Conservation (phyloP, 2,329 filamentous ascomycete genomes). For the Leptoxyphium fumago region DNA sequence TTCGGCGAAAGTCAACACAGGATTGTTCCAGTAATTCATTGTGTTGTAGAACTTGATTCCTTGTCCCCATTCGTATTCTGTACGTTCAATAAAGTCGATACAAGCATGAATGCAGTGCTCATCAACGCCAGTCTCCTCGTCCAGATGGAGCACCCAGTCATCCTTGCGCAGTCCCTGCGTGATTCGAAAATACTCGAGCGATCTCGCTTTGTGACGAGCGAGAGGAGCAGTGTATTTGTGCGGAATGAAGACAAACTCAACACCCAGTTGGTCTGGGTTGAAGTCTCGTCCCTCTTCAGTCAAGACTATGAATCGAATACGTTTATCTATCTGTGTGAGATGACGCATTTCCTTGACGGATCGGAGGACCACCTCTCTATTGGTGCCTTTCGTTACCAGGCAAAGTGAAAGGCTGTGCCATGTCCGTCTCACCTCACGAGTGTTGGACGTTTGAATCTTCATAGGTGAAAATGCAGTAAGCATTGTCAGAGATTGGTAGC, state of each 20-base stretch:
- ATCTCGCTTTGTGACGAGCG: slow-evolving; percentile 1
- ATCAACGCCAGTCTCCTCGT: slow-evolving; percentile 2
- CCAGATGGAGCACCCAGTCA: slow-evolving; percentile 2
- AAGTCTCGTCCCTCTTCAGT: not conserved
- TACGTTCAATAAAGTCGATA: slow-evolving; percentile 1
- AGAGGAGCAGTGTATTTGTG: not conserved
- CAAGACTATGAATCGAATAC: slow-evolving; percentile 1
- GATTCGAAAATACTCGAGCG: slow-evolving; percentile 2
- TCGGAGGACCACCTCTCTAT: not conserved
- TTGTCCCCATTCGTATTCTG: slow-evolving; percentile 1
- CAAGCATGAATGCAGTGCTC: slow-evolving; percentile 1
- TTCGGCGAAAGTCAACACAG: slow-evolving; percentile 2
- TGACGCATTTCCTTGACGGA: not conserved
- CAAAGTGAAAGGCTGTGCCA: not conserved
- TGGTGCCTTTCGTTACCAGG: slow-evolving; percentile 1
- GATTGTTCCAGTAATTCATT: slow-evolving; percentile 1
- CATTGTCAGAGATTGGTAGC: not conserved
- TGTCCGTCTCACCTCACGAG: not conserved
- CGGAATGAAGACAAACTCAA: slow-evolving; percentile 1
- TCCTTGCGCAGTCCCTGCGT: not conserved
- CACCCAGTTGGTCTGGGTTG: not conserved
- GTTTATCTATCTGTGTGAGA: not conserved
- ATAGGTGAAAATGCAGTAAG: not conserved
- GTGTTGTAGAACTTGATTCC: slow-evolving; percentile 4
- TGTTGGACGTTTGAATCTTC: not conserved